Percentiles rank a stretch among this genome's conserved stretches.
These are phyloP conservation scores for Strobilomyces confusus DNA, from an alignment of 768 basidiomycete genomes.

Conservation along the genomic window DNA sequence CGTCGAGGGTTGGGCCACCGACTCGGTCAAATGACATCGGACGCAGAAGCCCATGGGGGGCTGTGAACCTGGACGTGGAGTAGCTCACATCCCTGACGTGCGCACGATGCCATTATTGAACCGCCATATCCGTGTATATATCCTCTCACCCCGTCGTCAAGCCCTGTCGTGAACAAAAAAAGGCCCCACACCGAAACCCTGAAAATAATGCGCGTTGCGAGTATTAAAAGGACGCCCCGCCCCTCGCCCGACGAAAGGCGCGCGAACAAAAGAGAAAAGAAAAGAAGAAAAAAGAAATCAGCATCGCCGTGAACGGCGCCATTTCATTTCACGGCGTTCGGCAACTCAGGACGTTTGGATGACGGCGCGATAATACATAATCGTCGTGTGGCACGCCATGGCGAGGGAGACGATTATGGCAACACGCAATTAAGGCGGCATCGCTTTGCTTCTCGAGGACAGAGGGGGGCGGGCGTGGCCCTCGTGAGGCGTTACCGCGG, in stretches of 20 bases:
- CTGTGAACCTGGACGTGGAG: neutral
- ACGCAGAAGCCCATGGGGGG: neutral
- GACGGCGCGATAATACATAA: neutral
- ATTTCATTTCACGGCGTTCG: conserved; percentile 18
- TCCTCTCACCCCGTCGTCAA: conserved; percentile 9
- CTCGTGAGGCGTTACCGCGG: conserved; percentile 19
- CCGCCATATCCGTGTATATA: conserved; percentile 9
- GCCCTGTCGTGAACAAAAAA: neutral
- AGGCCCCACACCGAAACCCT: conserved; percentile 2
- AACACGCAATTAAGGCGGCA: conserved; percentile 24
- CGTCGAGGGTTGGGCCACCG: conserved; percentile 1
- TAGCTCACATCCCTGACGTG: conserved; percentile 3
- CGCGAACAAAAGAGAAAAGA: neutral
- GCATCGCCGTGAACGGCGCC: conserved; percentile 3
- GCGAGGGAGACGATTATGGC: conserved; percentile 18
- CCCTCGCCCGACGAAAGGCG: neutral
- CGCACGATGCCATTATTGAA: neutral
- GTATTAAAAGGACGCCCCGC: neutral
- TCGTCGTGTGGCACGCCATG: conserved; percentile 7
- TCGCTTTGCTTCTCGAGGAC: conserved; percentile 12
- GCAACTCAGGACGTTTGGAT: conserved; percentile 11
- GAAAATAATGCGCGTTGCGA: neutral
- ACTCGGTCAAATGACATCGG: conserved; percentile 5
- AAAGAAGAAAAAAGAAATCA: neutral
- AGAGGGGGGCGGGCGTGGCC: neutral